phyloP scores from a whole-genome alignment of 352 stramenopile species.

The Phytophthora kernoviae region DNA sequence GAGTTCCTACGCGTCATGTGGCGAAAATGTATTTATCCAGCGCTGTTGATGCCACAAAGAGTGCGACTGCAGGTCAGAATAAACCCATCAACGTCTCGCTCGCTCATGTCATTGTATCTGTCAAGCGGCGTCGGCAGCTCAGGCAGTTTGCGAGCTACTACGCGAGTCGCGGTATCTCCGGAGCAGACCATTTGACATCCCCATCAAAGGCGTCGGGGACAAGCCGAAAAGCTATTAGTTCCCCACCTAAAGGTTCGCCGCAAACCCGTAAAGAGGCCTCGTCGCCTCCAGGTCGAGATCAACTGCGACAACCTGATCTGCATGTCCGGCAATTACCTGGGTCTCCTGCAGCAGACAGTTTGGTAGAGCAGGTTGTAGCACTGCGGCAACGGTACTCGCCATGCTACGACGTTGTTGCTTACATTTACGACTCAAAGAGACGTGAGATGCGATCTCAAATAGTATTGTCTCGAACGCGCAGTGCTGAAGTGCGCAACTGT shows the following conservation, averaged over 20 bases:
- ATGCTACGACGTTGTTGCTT: conserved; percentile 40
- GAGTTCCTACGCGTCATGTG: conserved; percentile 71
- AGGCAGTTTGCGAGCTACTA: conserved; percentile 78
- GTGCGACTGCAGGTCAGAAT: conserved; percentile 3
- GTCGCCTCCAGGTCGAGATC: background rate
- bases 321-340: background rate
- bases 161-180: conserved; percentile 64
- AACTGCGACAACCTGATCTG: conserved; percentile 1
- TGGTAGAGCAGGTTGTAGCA: conserved; percentile 12
- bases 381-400: conserved; percentile 22
- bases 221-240: background rate
- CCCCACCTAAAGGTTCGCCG: conserved; percentile 5
- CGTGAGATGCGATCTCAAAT: conserved; percentile 24
- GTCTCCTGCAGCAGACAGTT: background rate
- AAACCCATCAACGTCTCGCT: conserved; percentile 59
- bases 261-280: conserved; percentile 1
- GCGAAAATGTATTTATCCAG: conserved; percentile 71
- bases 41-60: conserved; percentile 38
- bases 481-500: conserved; percentile 39
- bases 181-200: conserved; percentile 48
- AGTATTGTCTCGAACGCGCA: conserved; percentile 13
- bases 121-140: conserved; percentile 70
- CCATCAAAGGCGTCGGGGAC: background rate
- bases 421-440: conserved; percentile 36
- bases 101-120: conserved; percentile 69